These are phyloP conservation scores for Limnanthes douglasii DNA, from an alignment of 345 rosid genomes.

Conservation along the genomic window DNA sequence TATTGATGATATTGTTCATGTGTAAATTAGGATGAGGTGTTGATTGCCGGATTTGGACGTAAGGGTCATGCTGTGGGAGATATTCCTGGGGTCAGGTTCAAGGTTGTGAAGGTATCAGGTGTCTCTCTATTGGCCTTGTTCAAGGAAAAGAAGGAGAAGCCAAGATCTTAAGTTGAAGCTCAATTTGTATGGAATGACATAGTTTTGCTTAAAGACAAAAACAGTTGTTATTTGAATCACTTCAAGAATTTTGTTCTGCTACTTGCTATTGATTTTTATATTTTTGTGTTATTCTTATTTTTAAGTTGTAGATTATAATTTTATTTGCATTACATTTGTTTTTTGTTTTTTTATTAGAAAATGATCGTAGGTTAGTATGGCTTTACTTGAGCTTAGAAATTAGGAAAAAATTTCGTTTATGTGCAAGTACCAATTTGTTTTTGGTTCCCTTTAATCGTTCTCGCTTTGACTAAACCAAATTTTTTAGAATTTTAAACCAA, in stretches of 20 bases:
- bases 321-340: no score
- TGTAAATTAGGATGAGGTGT: conserved; percentile 68
- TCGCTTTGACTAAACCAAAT: no score
- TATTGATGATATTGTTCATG: neutral
- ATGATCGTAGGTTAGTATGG: no score
- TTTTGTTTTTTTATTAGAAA: no score
- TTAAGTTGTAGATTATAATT: no score
- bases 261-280: neutral
- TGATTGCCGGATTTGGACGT: conserved; percentile 65
- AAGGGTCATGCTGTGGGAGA: conserved; percentile 73
- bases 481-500: no score
- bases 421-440: no score
- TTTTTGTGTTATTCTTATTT: neutral
- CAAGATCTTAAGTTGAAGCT: conserved; percentile 28
- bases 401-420: no score
- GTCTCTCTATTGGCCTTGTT: conserved; percentile 54
- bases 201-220: neutral
- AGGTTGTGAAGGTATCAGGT: conserved; percentile 69
- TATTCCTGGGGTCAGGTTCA: conserved; percentile 76
- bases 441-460: no score
- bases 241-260: no score
- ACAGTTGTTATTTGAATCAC: no score
- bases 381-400: no score
- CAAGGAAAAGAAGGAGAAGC: conserved; percentile 40
- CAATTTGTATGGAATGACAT: neutral